Evolutionary conservation across 2,329 filamentous ascomycete genomes (phyloP), one percentile per base, ranked within the genome.

Genomic region (Colletotrichum graminicola): DNA sequence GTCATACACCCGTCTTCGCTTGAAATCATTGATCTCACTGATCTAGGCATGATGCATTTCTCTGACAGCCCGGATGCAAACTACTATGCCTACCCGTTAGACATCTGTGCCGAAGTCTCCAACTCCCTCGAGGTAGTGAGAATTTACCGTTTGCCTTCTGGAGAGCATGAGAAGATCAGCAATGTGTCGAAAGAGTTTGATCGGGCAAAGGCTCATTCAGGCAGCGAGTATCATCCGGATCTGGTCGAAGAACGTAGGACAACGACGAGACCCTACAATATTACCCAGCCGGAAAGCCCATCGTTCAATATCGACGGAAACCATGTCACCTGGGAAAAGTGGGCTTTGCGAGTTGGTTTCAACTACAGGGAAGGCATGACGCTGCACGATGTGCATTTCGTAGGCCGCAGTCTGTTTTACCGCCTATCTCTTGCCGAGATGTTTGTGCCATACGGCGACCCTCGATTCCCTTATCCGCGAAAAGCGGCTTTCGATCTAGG

Each of bases 401-500:
- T 92, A 73, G 88, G 87, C 12, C 85, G 90, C 34, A 89, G 85
- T 63, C 81, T 93, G n/a, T 88, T 93, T 79, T 91, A 94, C 80
- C 85, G 92, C 2, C 78, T 93, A 26, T 88, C 87, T 43, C 83
- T 93, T 45, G 88, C 87, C 64, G 92, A 93, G 76, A 93, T 93
- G 92, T 87, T 89, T 21, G 90, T 92, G 0, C 90, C 90, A 0
- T 93, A 93, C 71, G 90, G 85, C 0, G 91, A 93, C 73, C 89
- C 88, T 2, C 85, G 90, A 8, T 80, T 84, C 1, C 90, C 90
- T 0, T 92, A 89, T 76, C 89, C 90, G 23, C 85, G 90, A 29
- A 93, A 93, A 77, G 87, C 89, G 21, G 91, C 91, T 0, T 93
- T 93, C 73, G 91, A 93, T 75, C 88, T 93, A 71, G 91, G 91